These are phyloP conservation scores for Acanthamoeba sp. DNA, from an alignment of 208 protist species.

Conservation along the genomic window DNA sequence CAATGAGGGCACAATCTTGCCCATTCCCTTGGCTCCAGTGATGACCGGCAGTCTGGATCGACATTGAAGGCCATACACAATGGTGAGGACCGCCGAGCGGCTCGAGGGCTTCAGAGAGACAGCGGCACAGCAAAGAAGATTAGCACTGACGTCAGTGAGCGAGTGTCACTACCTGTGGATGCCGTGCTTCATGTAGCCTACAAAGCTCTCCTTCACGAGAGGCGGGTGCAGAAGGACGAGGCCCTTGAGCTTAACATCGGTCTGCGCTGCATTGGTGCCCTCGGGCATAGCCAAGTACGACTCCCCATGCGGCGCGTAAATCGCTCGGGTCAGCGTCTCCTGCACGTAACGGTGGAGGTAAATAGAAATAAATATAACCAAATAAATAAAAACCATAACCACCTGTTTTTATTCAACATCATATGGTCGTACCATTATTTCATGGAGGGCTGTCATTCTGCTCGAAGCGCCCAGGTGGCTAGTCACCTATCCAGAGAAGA, in stretches of 20 bases:
- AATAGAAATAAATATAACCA: background rate
- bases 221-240: conserved; percentile 5
- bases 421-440: background rate
- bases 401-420: conserved; percentile 5
- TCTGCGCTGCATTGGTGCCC: background rate
- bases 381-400: background rate
- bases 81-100: background rate
- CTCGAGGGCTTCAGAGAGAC: too few relatives aligned
- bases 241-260: background rate
- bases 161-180: conserved; percentile 32
- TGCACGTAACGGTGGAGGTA: background rate
- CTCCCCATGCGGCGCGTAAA: conserved; percentile 1
- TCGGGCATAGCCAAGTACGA: background rate
- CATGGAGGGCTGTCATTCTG: conserved; percentile 5
- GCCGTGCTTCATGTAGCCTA: conserved; percentile 25
- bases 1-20: background rate
- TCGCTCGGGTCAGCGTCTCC: background rate
- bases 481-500: background rate
- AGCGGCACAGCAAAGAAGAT: too few relatives aligned
- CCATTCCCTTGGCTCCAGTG: background rate
- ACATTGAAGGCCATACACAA: background rate
- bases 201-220: conserved; percentile 18
- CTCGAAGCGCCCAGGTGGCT: background rate
- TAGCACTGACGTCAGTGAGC: background rate
- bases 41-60: conserved; percentile 3